Evolutionary conservation across 73 alveolate species (phyloP).

Genomic region (Paramecium caudatum): DNA sequence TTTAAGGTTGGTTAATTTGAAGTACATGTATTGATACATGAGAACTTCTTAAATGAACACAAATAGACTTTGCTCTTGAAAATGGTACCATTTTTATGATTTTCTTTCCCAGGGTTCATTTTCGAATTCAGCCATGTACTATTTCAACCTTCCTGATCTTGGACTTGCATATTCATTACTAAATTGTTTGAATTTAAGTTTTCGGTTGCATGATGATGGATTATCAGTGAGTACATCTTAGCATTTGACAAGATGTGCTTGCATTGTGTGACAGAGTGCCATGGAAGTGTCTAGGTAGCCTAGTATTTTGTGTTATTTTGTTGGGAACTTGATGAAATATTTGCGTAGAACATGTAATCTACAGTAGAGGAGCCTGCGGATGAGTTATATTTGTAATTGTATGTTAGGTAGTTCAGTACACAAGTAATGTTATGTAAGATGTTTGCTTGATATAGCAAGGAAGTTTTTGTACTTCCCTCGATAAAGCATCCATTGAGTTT

Average conservation of each 20-base stretch:
- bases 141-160: background rate
- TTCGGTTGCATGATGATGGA: background rate
- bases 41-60: conserved; percentile 6
- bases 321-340: background rate
- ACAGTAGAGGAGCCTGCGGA: conserved; percentile 38
- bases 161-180: conserved; percentile 2
- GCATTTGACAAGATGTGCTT: background rate
- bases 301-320: background rate
- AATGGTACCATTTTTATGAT: background rate
- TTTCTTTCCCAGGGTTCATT: conserved; percentile 29
- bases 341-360: conserved; percentile 5
- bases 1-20: background rate
- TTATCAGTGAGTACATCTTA: background rate
- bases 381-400: conserved; percentile 20
- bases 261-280: conserved; percentile 4
- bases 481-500: conserved; percentile 40
- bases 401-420: conserved; percentile 13
- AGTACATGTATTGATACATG: conserved; percentile 5
- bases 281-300: background rate
- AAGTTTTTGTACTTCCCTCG: background rate
- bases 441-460: background rate
- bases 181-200: background rate
- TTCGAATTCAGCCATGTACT: background rate
- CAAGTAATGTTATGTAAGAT: background rate
- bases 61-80: background rate